A percentile compares a stretch with the other conserved stretches of the same genome.
phyloP scores from a whole-genome alignment of 2,329 filamentous ascomycete genomes.

The Aspergillus fructus region DNA sequence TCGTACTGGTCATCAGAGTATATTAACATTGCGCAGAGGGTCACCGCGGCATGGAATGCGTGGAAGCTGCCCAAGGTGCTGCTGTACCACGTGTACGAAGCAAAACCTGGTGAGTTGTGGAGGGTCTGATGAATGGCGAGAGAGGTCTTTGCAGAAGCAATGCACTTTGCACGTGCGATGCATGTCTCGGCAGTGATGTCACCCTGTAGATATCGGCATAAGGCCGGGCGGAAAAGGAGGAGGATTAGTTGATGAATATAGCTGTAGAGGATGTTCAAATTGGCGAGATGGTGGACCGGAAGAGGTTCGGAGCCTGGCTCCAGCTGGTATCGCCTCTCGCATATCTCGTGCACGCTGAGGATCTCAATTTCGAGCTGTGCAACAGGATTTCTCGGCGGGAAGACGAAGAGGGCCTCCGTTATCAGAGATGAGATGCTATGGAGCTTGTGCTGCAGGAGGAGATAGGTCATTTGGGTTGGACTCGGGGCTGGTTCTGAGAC shows the following conservation, averaged over 20 bases:
- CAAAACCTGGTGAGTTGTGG: constrained; percentile 30
- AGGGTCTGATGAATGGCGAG: constrained; percentile 35
- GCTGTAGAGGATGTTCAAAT: constrained; percentile 42
- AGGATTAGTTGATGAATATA: constrained; percentile 40
- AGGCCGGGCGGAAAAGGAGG: constrained; percentile 36
- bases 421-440: constrained; percentile 38
- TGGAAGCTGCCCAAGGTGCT: constrained; percentile 42
- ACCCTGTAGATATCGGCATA: constrained; percentile 33
- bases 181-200: constrained; percentile 31
- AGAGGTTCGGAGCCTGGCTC: constrained; percentile 26
- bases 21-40: constrained; percentile 29
- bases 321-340: constrained; percentile 30
- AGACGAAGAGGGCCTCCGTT: constrained; percentile 34
- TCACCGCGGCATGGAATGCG: constrained; percentile 41
- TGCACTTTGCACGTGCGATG: constrained; percentile 31
- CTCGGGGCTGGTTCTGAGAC: constrained; percentile 19
- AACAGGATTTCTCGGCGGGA: constrained; percentile 21
- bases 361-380: constrained; percentile 32
- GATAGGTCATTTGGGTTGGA: constrained; percentile 44
- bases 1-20: constrained; percentile 29
- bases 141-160: constrained; percentile 33
- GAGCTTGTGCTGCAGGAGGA: constrained; percentile 39
- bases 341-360: constrained; percentile 29
- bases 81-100: constrained; percentile 42
- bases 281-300: constrained; percentile 36